phyloP scores from a whole-genome alignment of 169 alveolate genomes.

The Plasmodium cynomolgi region DNA sequence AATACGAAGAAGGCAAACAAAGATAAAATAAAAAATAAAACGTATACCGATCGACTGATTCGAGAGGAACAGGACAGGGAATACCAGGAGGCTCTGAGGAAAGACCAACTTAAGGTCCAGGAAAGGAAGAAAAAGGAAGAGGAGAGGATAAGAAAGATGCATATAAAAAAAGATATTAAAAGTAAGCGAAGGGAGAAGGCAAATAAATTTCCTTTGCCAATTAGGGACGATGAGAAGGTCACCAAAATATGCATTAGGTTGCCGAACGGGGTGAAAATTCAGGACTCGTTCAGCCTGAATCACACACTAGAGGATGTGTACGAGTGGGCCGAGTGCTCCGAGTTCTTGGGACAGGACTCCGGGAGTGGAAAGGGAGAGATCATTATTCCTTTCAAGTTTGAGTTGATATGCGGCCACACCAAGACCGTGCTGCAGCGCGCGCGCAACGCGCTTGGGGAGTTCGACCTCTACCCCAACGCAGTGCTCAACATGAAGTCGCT shows the following conservation, averaged over 20 bases:
- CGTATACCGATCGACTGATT: constrained; percentile 17
- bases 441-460: not conserved
- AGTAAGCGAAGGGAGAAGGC: constrained; percentile 12
- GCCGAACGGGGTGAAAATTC: constrained; percentile 40
- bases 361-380: not conserved
- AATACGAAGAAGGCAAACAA: not conserved
- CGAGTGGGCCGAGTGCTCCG: constrained; percentile 66
- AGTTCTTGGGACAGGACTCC: not conserved
- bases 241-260: constrained; percentile 37
- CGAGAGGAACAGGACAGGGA: constrained; percentile 68
- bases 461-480: constrained; percentile 46
- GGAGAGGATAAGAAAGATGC: constrained; percentile 6
- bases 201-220: constrained; percentile 23
- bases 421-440: not conserved
- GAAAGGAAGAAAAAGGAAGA: constrained; percentile 44
- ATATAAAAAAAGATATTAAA: constrained; percentile 14
- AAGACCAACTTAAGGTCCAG: constrained; percentile 6
- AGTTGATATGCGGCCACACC: constrained; percentile 37
- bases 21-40: not conserved
- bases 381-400: constrained; percentile 28
- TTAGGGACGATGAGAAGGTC: constrained; percentile 9
- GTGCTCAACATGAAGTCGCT: constrained; percentile 46
- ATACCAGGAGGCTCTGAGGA: constrained; percentile 49
- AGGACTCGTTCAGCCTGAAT: constrained; percentile 11
- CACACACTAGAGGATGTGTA: constrained; percentile 38